phyloP scores from a whole-genome alignment of 192 early-diverging fungal genomes.

The Ambispora gerdemannii region DNA sequence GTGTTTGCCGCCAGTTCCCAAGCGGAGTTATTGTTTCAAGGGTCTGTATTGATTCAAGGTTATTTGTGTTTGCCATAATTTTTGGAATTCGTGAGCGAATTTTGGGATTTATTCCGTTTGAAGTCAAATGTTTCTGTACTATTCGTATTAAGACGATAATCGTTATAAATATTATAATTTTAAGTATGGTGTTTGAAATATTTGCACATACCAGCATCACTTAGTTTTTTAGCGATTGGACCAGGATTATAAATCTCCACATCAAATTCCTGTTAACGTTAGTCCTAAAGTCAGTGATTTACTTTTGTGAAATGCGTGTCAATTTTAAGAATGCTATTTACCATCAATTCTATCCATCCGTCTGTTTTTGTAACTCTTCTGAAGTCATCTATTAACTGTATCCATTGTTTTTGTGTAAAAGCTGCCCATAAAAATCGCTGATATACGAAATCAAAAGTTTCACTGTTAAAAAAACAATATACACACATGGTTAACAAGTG shows the following conservation, averaged over 20 bases:
- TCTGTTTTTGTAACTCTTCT: neutral
- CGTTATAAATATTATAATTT: too few species aligned
- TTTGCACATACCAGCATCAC: neutral
- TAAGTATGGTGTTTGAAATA: neutral
- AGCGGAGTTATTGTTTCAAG: neutral
- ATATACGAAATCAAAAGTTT: conserved; percentile 19
- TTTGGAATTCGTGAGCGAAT: too few species aligned
- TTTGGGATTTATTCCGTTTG: too few species aligned
- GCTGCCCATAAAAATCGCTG: neutral
- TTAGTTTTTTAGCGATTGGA: neutral
- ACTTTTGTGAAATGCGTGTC: too few species aligned
- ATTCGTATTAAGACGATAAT: too few species aligned
- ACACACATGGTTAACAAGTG: too few species aligned
- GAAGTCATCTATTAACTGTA: neutral
- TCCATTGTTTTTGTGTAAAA: neutral
- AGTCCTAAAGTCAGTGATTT: neutral
- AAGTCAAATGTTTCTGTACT: too few species aligned
- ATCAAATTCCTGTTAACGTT: neutral
- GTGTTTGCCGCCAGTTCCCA: neutral
- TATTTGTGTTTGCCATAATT: neutral
- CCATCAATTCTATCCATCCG: neutral
- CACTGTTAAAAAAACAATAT: too few species aligned
- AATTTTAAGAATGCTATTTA: neutral
- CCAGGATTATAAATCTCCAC: neutral
- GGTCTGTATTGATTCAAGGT: neutral